These are phyloP conservation scores for Tremellales sp. DNA, from an alignment of 1,284 basidiomycete species.

Conservation along the genomic window DNA sequence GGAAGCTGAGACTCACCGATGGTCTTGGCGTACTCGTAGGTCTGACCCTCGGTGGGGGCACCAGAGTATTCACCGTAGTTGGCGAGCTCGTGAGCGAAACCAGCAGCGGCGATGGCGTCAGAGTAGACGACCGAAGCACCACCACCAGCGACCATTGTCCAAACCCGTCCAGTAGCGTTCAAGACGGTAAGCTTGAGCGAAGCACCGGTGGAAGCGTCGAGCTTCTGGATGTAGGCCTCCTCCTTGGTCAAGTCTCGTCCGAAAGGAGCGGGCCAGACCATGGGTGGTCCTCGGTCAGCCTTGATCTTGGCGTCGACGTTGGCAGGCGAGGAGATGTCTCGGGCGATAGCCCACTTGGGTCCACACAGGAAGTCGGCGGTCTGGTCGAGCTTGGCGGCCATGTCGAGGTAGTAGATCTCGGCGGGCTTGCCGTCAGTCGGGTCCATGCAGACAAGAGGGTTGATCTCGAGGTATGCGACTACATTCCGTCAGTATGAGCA, in stretches of 20 bases:
- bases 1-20: constrained; percentile 61
- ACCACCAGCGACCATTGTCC: constrained; percentile 98
- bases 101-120: constrained; percentile 94
- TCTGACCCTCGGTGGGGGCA: constrained; percentile 96
- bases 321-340: constrained; percentile 71
- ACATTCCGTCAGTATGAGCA: constrained; percentile 32
- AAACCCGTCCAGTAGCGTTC: constrained; percentile 90
- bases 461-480: constrained; percentile 98
- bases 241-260: constrained; percentile 98
- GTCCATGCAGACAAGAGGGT: constrained; percentile 94
- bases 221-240: constrained; percentile 96
- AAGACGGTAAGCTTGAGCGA: constrained; percentile 97
- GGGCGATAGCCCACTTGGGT: constrained; percentile 96
- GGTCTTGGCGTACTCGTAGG: constrained; percentile 99
- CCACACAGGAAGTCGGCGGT: constrained; percentile 98
- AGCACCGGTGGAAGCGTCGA: constrained; percentile 94
- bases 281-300: constrained; percentile 92
- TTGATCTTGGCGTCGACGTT: constrained; percentile 58
- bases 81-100: constrained; percentile 94
- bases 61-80: constrained; percentile 99
- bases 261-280: constrained; percentile 96
- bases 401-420: constrained; percentile 93
- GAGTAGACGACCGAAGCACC: constrained; percentile 54
- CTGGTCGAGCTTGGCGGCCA: constrained; percentile 97
- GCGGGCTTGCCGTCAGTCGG: constrained; percentile 67